Percentiles rank a stretch among this genome's conserved stretches.
phyloP scores from a whole-genome alignment of 2,329 filamentous ascomycete species.

The Nakataea oryzae region DNA sequence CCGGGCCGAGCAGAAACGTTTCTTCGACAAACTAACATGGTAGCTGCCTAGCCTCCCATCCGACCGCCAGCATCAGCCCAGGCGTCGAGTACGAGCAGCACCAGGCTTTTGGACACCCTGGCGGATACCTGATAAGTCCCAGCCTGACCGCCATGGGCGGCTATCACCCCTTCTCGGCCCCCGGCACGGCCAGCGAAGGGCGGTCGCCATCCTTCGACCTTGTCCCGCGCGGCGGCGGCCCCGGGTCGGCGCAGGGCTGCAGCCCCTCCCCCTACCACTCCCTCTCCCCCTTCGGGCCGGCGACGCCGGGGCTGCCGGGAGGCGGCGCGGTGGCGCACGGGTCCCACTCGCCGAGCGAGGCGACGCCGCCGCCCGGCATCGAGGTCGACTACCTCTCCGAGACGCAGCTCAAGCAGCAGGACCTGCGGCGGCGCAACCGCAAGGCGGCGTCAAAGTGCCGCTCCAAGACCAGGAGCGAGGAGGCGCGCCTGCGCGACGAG shows the following conservation, averaged over 20 bases:
- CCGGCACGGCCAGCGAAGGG: not conserved
- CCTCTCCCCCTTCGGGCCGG: not conserved
- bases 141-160: not conserved
- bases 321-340: too few species aligned
- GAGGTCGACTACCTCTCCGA: slow-evolving; percentile 5
- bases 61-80: not conserved
- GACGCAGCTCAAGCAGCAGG: not conserved
- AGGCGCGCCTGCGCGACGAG: slow-evolving; percentile 1
- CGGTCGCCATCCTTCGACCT: not conserved
- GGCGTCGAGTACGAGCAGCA: not conserved
- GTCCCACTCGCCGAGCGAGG: not conserved
- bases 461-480: slow-evolving; percentile 2
- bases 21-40: too few species aligned
- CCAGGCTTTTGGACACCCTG: not conserved
- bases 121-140: not conserved
- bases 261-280: not conserved
- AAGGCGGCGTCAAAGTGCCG: slow-evolving; percentile 6
- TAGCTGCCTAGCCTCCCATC: not conserved
- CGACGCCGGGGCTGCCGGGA: too few species aligned
- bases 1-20: too few species aligned
- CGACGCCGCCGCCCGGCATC: not conserved
- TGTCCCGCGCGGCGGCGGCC: too few species aligned
- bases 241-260: not conserved
- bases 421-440: slow-evolving; percentile 6
- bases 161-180: not conserved